phyloP scores from a whole-genome alignment of 1,284 basidiomycete species.

The Ganoderma leucocontextum region DNA sequence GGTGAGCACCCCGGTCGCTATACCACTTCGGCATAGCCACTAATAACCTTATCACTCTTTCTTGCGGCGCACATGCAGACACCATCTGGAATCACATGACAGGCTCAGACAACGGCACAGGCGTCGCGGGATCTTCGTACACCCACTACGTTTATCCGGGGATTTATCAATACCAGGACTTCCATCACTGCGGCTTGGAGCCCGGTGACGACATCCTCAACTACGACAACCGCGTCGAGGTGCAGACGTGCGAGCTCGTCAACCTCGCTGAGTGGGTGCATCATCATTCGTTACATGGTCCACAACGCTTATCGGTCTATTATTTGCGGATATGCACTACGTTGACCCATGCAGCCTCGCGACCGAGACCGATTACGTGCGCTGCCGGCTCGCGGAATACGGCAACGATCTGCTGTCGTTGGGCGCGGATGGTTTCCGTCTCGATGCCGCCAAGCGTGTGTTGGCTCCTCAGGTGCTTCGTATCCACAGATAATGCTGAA shows the following conservation, averaged over 20 bases:
- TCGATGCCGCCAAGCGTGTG: constrained; percentile 75
- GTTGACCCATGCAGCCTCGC: constrained; percentile 49
- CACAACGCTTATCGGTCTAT: neutral
- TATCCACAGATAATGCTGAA: constrained; percentile 1
- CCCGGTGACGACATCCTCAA: constrained; percentile 62
- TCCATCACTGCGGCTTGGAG: constrained; percentile 70
- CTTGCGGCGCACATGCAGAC: constrained; percentile 49
- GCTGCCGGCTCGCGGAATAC: constrained; percentile 59
- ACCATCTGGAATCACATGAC: constrained; percentile 76
- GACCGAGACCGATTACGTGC: constrained; percentile 69
- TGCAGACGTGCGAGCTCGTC: constrained; percentile 66
- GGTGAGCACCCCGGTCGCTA: constrained; percentile 47
- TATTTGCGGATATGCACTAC: neutral
- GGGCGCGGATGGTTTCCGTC: constrained; percentile 68
- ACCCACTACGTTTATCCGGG: constrained; percentile 68
- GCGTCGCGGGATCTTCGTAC: constrained; percentile 57
- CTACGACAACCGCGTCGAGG: constrained; percentile 59
- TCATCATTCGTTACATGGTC: neutral
- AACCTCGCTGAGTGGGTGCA: constrained; percentile 63
- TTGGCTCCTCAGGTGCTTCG: neutral
- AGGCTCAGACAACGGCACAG: constrained; percentile 52
- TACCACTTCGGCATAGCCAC: constrained; percentile 1
- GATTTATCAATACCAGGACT: constrained; percentile 62
- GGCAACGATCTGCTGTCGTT: constrained; percentile 68
- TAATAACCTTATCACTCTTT: neutral